Evolutionary conservation across 768 basidiomycete species (phyloP).

Genomic region (Russula dissimulans): DNA sequence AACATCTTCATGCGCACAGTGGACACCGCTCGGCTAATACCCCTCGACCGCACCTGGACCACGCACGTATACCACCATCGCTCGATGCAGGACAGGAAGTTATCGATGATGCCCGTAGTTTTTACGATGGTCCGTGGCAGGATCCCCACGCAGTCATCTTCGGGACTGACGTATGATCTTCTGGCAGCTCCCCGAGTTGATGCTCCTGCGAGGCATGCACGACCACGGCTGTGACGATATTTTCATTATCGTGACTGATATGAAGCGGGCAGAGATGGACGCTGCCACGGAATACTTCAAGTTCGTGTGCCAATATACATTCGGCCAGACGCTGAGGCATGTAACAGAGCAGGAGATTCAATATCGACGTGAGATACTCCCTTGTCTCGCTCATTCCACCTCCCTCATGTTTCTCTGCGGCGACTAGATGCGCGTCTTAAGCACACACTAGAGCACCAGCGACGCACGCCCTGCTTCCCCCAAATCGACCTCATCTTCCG

Average conservation of each 20-base stretch:
- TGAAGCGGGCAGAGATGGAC: slow-evolving; percentile 75
- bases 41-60: slow-evolving; percentile 74
- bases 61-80: slow-evolving; percentile 74
- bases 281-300: slow-evolving; percentile 73
- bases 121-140: slow-evolving; percentile 58
- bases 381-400: neutral
- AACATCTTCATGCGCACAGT: slow-evolving; percentile 74
- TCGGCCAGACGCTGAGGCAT: slow-evolving; percentile 53
- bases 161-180: neutral
- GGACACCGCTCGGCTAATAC: slow-evolving; percentile 68
- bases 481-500: slow-evolving; percentile 74
- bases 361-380: slow-evolving; percentile 41
- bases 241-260: slow-evolving; percentile 69
- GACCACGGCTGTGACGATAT: slow-evolving; percentile 72
- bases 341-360: slow-evolving; percentile 60
- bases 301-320: slow-evolving; percentile 56
- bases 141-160: neutral
- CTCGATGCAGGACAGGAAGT: slow-evolving; percentile 61
- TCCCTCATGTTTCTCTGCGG: slow-evolving; percentile 1
- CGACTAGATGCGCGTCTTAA: slow-evolving; percentile 52
- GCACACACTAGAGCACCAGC: slow-evolving; percentile 57
- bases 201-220: slow-evolving; percentile 75
- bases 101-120: slow-evolving; percentile 72
- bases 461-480: slow-evolving; percentile 71
- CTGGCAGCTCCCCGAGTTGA: slow-evolving; percentile 61